These are phyloP conservation scores for Podospora comata DNA, from an alignment of 495 filamentous ascomycete genomes.

Conservation along the genomic window DNA sequence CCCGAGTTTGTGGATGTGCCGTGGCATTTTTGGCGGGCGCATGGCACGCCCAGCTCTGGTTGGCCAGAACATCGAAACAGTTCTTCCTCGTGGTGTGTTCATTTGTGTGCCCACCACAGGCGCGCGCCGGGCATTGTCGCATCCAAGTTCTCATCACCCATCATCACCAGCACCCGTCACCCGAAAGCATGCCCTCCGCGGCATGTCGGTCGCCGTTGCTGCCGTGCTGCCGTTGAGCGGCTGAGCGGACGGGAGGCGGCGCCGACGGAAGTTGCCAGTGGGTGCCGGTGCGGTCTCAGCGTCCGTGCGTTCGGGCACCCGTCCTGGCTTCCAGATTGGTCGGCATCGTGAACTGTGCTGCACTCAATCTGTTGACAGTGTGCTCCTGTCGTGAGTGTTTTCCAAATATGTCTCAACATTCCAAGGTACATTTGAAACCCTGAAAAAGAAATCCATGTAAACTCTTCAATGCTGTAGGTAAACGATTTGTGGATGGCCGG, in stretches of 20 bases:
- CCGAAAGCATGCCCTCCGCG: neutral
- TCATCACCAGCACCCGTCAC: neutral
- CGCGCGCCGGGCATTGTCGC: neutral
- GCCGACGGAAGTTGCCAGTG: neutral
- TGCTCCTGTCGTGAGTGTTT: too few species aligned
- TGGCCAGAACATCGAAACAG: neutral
- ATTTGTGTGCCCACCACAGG: neutral
- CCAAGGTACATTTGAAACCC: neutral
- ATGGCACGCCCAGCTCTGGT: neutral
- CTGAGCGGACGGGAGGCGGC: neutral
- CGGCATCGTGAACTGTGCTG: neutral
- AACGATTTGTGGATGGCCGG: neutral
- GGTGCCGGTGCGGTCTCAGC: neutral
- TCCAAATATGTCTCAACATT: neutral
- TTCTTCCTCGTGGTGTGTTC: too few species aligned
- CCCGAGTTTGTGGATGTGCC: neutral
- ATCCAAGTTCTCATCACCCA: neutral
- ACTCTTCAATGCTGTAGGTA: neutral
- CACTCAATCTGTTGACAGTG: neutral
- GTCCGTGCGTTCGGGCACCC: neutral
- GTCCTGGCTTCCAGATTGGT: neutral
- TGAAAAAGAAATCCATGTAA: too few species aligned
- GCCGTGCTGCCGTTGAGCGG: neutral
- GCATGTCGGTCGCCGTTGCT: neutral
- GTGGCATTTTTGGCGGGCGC: neutral